Evolutionary conservation across 2,329 filamentous ascomycete species (phyloP), one percentile per base, ranked within the genome.

Genomic region (Rutstroemia sp.): DNA sequence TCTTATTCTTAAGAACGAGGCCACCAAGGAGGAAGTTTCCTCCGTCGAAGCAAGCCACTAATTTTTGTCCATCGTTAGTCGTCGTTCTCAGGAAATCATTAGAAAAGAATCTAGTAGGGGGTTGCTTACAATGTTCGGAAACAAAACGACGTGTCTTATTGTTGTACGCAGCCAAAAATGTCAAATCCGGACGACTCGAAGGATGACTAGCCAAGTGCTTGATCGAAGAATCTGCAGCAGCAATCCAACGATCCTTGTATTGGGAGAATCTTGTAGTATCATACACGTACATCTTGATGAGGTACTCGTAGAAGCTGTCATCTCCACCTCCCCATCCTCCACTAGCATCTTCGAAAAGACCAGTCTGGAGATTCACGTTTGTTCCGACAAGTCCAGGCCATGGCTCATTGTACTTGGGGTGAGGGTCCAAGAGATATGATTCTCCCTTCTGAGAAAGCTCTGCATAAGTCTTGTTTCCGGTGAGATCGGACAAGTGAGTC

Each of bases 251-350:
- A 60, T 92, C 85, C 64, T 78, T 83, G 73, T 92, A 90, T 2
- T 70, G 60, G 1, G 66, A 71, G 65, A 88, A 95, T 3, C 82
- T 77, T 5, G 69, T 63, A 0, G 82, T 76, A 67, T 92, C 86
- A 69, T 95, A 95, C 54, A 92, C 71, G 65, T 85, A 95, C 88
- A 94, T 92, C 75, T 95, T 95, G 70, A 95, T 86, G 34, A 95
- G 79, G 66, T 95, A 95, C 72, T 95, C 89, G 73, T 95, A 95
- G 73, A 86, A 95, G 45, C 84, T 89, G 70, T 95, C 89, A 30
- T 80, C 80, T 6, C 87, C 86, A 51, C 86, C 89, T 40, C 81
- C 80, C 89, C 89, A 95, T 46, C 88, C 87, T 51, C 91, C 89
- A 1, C 63, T 66, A 23, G 78, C 78, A 66, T 92, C 81, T 14